phyloP scores from a whole-genome alignment of 208 protist genomes.

The Trypanosoma conorhini region DNA sequence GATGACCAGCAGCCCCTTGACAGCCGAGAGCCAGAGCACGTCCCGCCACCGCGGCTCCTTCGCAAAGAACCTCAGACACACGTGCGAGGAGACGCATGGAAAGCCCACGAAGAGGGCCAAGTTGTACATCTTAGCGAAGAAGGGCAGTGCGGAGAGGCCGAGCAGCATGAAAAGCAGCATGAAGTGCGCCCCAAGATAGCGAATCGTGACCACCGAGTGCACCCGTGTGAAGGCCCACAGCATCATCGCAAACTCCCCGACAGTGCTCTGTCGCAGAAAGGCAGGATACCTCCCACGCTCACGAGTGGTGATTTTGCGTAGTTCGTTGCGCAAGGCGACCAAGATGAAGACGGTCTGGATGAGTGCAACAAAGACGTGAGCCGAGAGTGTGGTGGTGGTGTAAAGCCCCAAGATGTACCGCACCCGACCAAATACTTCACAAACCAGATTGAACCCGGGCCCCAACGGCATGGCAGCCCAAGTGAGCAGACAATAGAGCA shows the following conservation, averaged over 20 bases:
- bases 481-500: slow-evolving; percentile 7
- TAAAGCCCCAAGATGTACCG: slow-evolving; percentile 31
- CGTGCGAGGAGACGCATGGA: slow-evolving; percentile 68
- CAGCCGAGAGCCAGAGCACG: slow-evolving; percentile 32
- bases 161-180: slow-evolving; percentile 46
- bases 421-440: background rate
- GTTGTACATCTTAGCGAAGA: slow-evolving; percentile 64
- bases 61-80: slow-evolving; percentile 66
- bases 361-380: slow-evolving; percentile 52
- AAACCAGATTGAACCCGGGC: slow-evolving; percentile 1
- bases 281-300: slow-evolving; percentile 17
- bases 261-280: slow-evolving; percentile 29
- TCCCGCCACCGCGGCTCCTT: slow-evolving; percentile 20
- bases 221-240: slow-evolving; percentile 47
- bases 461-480: slow-evolving; percentile 2
- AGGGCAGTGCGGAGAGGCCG: slow-evolving; percentile 68
- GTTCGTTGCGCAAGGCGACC: slow-evolving; percentile 68
- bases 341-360: slow-evolving; percentile 68
- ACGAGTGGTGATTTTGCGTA: slow-evolving; percentile 36
- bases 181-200: slow-evolving; percentile 61
- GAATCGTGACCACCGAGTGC: slow-evolving; percentile 41
- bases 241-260: slow-evolving; percentile 33
- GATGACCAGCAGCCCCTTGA: slow-evolving; percentile 34
- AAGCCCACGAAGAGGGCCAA: slow-evolving; percentile 58
- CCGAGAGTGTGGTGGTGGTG: slow-evolving; percentile 58